Conservation (phyloP, 2,329 filamentous ascomycete species). For the Fusarium sp. region DNA sequence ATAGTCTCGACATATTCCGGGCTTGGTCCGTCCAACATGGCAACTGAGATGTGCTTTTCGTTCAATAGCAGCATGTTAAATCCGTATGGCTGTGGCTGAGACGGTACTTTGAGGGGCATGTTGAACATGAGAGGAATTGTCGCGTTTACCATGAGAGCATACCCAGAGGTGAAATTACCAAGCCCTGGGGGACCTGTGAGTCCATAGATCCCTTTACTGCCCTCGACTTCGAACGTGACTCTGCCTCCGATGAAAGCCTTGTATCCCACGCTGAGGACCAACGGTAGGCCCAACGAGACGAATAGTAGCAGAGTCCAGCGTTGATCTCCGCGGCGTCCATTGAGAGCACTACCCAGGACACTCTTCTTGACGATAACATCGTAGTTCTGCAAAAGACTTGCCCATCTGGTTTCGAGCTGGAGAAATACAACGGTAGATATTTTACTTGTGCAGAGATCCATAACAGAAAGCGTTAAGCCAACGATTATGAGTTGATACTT, state of each 20-base stretch:
- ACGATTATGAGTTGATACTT: background rate
- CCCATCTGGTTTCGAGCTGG: background rate
- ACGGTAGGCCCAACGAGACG: background rate
- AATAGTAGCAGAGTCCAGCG: background rate
- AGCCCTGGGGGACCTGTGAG: background rate
- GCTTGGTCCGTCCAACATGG: background rate
- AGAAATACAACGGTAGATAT: background rate
- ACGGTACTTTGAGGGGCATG: background rate
- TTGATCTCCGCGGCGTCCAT: background rate
- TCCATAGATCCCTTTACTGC: background rate
- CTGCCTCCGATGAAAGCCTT: background rate
- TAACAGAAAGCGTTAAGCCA: background rate
- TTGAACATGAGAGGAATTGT: background rate
- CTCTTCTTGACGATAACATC: background rate
- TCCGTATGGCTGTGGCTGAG: background rate
- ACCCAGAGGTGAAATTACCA: background rate
- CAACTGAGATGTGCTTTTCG: background rate
- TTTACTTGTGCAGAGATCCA: background rate
- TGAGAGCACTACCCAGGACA: background rate
- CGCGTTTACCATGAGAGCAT: constrained; percentile 2
- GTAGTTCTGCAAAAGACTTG: background rate
- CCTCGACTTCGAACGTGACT: background rate
- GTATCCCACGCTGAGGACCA: background rate
- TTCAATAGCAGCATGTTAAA: background rate
- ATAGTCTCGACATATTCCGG: background rate